phyloP scores from a whole-genome alignment of 305 asterid genomes.

The Rubia tinctorum region DNA sequence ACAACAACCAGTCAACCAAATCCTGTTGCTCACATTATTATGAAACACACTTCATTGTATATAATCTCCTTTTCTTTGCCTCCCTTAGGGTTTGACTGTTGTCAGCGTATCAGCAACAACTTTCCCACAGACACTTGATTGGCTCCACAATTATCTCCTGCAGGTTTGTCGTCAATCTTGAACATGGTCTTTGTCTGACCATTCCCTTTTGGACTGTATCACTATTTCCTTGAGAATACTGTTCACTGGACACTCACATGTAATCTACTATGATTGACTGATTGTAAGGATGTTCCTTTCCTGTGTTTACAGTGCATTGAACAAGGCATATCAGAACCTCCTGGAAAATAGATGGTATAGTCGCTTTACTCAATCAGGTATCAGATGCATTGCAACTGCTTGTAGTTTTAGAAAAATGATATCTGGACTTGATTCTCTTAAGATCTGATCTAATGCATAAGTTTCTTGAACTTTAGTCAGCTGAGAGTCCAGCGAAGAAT shows the following conservation, averaged over 20 bases:
- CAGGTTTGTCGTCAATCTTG: conserved; percentile 48
- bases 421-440: background rate
- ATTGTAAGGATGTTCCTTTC: conserved; percentile 18
- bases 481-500: background rate
- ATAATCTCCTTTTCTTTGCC: conserved; percentile 14
- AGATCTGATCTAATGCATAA: background rate
- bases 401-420: background rate
- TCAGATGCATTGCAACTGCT: background rate
- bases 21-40: background rate
- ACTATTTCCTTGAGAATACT: background rate
- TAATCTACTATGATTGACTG: conserved; percentile 13
- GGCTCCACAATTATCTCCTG: conserved; percentile 95
- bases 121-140: conserved; percentile 93
- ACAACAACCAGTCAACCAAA: background rate
- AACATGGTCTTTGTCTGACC: conserved; percentile 13
- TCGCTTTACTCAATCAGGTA: conserved; percentile 3
- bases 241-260: background rate
- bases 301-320: conserved; percentile 60
- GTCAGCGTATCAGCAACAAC: conserved; percentile 92
- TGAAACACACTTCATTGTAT: conserved; percentile 6
- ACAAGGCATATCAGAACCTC: conserved; percentile 55
- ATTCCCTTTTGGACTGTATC: background rate
- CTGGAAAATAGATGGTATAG: conserved; percentile 37
- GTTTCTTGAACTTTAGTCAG: conserved; percentile 3
- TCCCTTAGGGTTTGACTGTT: conserved; percentile 69